Evolutionary conservation across 2,329 filamentous ascomycete genomes (phyloP), one percentile per base, ranked within the genome.

Genomic region (Dactylellina haptotyla): DNA sequence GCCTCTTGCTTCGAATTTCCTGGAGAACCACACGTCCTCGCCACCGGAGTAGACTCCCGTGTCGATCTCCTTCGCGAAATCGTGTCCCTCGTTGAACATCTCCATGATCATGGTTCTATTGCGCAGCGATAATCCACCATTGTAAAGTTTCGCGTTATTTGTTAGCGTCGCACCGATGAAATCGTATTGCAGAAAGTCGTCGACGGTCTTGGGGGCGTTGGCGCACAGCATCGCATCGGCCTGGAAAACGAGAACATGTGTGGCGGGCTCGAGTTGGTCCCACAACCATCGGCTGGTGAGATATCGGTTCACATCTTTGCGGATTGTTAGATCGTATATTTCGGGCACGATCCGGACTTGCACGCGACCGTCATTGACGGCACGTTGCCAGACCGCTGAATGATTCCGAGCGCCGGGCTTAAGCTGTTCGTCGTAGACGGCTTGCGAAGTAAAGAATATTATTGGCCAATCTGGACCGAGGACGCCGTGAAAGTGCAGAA

Each of bases 391-490:
- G 37, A 72, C 26, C 0, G 41, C 61, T 26, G 51, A 59, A 9
- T 81, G 75, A 1, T 80, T 79, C 2, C 80, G 81, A 4, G 80
- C 81, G 12, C 57, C 41, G 2, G 75, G 76, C 18, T 76, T 53
- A 20, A 54, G 25, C 50, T 64, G 34, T 32, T 43, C 28, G 1
- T 75, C 37, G 59, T 76, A 78, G 5, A 72, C 78, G 59, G 77
- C 76, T n/a, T 79, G 75, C 1, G 80, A 79, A 0, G 83, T 84
- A 75, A 82, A 83, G 43, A 84, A 80, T 20, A 84, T 78, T 39
- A 84, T 80, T 3, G 82, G 82, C 83, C 83, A 84, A 8, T 75
- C 74, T 8, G 82, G 82, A 0, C 83, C 83, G 3, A 84, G 80
- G 9, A 82, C 80, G 43, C 77, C 77, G 39, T 79, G 76, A 73